These are phyloP conservation scores for Globisporangium paroecandrum DNA, from an alignment of 352 stramenopile genomes.

Conservation along the genomic window DNA sequence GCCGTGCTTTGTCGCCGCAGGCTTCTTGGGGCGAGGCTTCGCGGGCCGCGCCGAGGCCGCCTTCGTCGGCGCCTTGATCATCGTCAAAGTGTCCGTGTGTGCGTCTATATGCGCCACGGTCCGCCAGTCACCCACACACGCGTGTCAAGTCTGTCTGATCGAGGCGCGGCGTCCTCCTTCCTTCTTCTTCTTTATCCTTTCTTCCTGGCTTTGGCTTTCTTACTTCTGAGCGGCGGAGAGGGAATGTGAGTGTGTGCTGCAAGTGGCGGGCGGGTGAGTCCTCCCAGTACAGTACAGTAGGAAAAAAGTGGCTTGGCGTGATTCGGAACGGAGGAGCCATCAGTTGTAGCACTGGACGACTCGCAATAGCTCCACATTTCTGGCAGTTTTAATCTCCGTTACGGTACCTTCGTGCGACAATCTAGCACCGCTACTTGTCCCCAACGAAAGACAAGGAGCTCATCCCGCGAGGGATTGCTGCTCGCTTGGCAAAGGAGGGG, in stretches of 20 bases:
- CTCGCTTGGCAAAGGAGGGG: too few relatives aligned
- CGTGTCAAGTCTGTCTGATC: background rate
- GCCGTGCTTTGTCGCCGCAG: slow-evolving; percentile 8
- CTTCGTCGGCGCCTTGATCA: slow-evolving; percentile 17
- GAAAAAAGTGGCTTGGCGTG: background rate
- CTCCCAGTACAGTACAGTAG: background rate
- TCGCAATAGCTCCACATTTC: too few relatives aligned
- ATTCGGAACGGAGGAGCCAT: background rate
- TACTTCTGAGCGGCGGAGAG: slow-evolving; percentile 4
- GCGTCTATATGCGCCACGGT: background rate
- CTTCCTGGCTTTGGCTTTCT: background rate
- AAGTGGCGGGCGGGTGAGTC: slow-evolving; percentile 1
- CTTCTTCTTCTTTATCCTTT: too few relatives aligned
- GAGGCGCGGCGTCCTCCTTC: background rate
- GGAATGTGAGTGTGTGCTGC: slow-evolving; percentile 9
- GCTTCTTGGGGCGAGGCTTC: slow-evolving; percentile 23
- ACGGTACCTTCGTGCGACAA: too few relatives aligned
- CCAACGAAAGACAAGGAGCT: too few relatives aligned
- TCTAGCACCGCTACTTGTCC: too few relatives aligned
- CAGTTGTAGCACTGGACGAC: too few relatives aligned
- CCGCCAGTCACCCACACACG: background rate
- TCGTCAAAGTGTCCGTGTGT: slow-evolving; percentile 6
- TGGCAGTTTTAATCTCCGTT: too few relatives aligned
- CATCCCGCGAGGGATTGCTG: too few relatives aligned
- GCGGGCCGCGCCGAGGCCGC: background rate